Evolutionary conservation across 208 protist species (phyloP).

Genomic region (Crithidia bombi): DNA sequence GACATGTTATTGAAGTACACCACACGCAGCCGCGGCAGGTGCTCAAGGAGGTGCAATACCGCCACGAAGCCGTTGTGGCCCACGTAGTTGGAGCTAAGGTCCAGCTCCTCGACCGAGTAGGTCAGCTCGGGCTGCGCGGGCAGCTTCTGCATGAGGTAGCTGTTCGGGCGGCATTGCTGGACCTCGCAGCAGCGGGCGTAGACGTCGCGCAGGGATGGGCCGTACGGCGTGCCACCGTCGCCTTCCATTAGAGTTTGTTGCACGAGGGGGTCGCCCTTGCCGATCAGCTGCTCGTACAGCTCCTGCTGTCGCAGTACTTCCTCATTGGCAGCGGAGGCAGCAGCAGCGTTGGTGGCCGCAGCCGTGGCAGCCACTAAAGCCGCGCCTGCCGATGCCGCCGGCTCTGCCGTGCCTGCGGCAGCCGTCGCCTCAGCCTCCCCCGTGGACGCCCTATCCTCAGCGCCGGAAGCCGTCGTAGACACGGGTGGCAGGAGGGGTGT

Average conservation of each 20-base stretch:
- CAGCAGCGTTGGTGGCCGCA: not conserved
- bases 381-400: not conserved
- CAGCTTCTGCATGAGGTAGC: constrained; percentile 84
- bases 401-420: not conserved
- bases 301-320: constrained; percentile 20
- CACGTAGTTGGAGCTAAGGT: constrained; percentile 91
- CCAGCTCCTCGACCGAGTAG: constrained; percentile 74
- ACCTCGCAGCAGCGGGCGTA: constrained; percentile 85
- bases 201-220: constrained; percentile 75
- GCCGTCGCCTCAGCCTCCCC: not conserved
- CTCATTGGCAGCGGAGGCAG: not conserved
- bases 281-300: constrained; percentile 35
- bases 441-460: too few species aligned
- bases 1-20: constrained; percentile 90
- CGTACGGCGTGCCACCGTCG: constrained; percentile 58
- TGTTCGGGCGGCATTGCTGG: constrained; percentile 87
- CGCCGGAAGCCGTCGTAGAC: not conserved
- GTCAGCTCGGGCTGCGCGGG: constrained; percentile 81
- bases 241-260: constrained; percentile 43
- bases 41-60: constrained; percentile 75
- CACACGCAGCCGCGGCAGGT: constrained; percentile 67
- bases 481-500: not conserved
- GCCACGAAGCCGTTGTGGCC: constrained; percentile 86
- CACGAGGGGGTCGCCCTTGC: constrained; percentile 34
- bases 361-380: not conserved